A percentile compares a stretch with the other conserved stretches of the same genome.
These are phyloP conservation scores for Leishmania turanica DNA, from an alignment of 208 protist genomes.

Conservation along the genomic window DNA sequence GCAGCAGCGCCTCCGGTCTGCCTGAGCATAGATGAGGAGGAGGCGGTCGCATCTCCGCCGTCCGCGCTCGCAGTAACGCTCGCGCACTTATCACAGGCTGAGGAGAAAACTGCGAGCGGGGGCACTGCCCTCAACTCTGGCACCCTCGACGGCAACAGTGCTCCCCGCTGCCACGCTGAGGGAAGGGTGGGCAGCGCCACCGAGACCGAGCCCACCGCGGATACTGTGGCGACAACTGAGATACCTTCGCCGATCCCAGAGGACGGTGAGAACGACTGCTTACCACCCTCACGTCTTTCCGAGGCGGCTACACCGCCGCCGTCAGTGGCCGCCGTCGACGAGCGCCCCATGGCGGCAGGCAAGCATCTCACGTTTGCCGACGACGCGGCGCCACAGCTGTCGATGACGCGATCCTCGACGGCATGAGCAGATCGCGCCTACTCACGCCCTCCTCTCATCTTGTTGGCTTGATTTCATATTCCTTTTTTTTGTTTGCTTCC, in stretches of 20 bases:
- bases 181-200: neutral
- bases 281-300: neutral
- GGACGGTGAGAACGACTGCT: neutral
- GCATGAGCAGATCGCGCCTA: neutral
- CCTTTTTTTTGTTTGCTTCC: conserved; percentile 6
- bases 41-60: neutral
- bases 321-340: neutral
- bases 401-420: neutral
- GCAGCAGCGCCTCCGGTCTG: neutral
- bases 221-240: neutral
- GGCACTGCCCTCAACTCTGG: neutral
- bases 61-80: neutral
- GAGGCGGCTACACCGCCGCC: conserved; percentile 5
- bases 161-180: neutral
- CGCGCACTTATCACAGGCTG: conserved; percentile 1
- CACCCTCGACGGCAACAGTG: neutral
- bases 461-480: conserved; percentile 16
- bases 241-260: neutral
- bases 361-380: conserved; percentile 9
- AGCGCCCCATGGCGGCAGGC: neutral
- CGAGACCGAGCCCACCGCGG: neutral
- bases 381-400: neutral
- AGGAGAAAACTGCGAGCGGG: neutral
- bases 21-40: neutral
- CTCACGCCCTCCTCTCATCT: conserved; percentile 5